phyloP scores from a whole-genome alignment of 148 eudicot genomes.

The Rhododendron henanense region DNA sequence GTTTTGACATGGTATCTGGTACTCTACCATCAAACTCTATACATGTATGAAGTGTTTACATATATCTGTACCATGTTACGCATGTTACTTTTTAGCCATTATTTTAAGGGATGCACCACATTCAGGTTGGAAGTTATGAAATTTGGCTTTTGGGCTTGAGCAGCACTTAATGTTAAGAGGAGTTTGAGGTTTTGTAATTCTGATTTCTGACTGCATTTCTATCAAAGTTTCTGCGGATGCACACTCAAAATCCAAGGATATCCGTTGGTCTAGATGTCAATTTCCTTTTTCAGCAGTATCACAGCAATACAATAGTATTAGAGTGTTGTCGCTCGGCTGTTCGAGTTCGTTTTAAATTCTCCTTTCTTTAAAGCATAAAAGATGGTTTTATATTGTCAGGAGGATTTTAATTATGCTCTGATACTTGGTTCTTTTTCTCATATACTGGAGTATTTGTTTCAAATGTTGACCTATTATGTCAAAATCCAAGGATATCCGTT shows the following conservation, averaged over 20 bases:
- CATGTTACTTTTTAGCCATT: neutral
- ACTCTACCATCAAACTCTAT: neutral
- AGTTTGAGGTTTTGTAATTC: neutral
- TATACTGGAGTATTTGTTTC: neutral
- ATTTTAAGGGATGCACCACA: neutral
- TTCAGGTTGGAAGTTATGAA: neutral
- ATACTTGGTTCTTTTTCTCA: neutral
- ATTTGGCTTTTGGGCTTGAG: neutral
- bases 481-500: neutral
- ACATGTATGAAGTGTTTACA: conserved; percentile 9
- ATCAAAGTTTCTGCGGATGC: neutral
- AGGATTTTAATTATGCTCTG: neutral
- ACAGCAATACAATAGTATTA: neutral
- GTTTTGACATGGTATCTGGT: neutral
- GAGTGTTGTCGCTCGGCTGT: neutral
- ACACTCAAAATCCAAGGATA: neutral
- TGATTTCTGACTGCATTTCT: neutral
- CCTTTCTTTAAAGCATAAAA: neutral
- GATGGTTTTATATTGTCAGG: neutral
- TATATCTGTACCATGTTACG: neutral
- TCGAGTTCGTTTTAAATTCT: neutral
- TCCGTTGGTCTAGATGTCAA: neutral
- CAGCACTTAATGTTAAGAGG: neutral
- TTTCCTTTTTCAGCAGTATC: neutral
- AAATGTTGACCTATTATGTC: too few relatives aligned